These are phyloP conservation scores for Nicotiana attenuata DNA, from an alignment of 257 asterid species.

Conservation along the genomic window DNA sequence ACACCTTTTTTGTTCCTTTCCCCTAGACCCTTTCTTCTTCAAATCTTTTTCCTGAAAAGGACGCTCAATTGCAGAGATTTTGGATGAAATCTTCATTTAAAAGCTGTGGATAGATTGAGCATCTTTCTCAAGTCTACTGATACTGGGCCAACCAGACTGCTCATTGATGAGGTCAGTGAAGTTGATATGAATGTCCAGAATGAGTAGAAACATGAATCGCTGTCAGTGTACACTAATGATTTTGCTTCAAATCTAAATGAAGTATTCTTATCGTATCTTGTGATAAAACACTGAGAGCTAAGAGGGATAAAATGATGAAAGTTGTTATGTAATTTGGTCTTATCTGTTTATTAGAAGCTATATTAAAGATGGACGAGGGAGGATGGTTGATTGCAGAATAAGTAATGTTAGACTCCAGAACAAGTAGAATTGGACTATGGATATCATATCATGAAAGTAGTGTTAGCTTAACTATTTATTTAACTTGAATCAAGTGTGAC, in stretches of 20 bases:
- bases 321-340: neutral
- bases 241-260: neutral
- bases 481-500: neutral
- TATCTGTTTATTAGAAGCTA: neutral
- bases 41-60: neutral
- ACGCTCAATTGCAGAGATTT: neutral
- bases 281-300: neutral
- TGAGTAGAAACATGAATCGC: neutral
- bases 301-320: neutral
- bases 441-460: neutral
- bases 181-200: neutral
- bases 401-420: neutral
- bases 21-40: neutral
- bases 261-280: neutral
- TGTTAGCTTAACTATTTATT: neutral
- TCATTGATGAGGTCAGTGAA: constrained; percentile 3
- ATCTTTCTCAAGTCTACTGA: neutral
- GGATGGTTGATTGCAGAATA: too few relatives aligned
- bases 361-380: neutral
- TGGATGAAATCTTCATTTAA: neutral
- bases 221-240: neutral
- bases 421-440: neutral
- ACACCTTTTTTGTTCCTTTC: too few relatives aligned
- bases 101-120: constrained; percentile 7
- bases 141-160: neutral